A percentile compares a stretch with the other conserved stretches of the same genome.
phyloP scores from a whole-genome alignment of 2,329 filamentous ascomycete genomes.

The Ramularia collo-cygni region DNA sequence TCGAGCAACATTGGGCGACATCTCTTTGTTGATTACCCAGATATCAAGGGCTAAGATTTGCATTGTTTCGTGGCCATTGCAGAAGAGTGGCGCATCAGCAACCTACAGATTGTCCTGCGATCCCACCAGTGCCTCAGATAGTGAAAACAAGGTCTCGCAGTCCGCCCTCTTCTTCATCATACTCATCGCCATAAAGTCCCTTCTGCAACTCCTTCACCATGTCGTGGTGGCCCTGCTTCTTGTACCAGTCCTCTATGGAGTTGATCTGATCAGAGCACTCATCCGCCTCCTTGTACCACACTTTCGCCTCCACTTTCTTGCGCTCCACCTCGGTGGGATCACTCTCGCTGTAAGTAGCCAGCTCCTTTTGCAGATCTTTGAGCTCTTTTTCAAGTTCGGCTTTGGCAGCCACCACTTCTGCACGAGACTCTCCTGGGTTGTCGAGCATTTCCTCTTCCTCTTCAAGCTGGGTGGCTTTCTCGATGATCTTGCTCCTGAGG shows the following conservation, averaged over 20 bases:
- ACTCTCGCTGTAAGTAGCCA: constrained; percentile 40
- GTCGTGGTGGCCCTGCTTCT: constrained; percentile 37
- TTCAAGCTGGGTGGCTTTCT: constrained; percentile 32
- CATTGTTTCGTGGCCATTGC: too few species aligned
- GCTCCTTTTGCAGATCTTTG: constrained; percentile 33
- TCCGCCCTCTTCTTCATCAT: constrained; percentile 46
- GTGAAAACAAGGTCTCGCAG: not conserved
- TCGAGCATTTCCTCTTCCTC: constrained; percentile 34
- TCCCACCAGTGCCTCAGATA: too few species aligned
- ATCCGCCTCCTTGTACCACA: constrained; percentile 29
- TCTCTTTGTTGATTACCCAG: too few species aligned
- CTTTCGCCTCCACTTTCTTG: constrained; percentile 30
- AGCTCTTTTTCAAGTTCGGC: constrained; percentile 32
- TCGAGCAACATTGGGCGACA: too few species aligned
- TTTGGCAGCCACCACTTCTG: constrained; percentile 33
- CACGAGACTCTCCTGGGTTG: constrained; percentile 28
- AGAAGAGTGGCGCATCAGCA: too few species aligned
- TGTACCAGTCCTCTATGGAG: constrained; percentile 41
- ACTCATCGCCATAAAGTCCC: constrained; percentile 48
- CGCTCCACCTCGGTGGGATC: constrained; percentile 41
- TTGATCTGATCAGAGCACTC: constrained; percentile 40
- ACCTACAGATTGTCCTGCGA: too few species aligned
- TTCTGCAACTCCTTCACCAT: constrained; percentile 37
- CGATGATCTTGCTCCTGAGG: constrained; percentile 36
- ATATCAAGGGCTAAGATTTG: too few species aligned